Evolutionary conservation across 2,329 filamentous ascomycete species (phyloP).

Genomic region (Coniochaeta pulveracea): DNA sequence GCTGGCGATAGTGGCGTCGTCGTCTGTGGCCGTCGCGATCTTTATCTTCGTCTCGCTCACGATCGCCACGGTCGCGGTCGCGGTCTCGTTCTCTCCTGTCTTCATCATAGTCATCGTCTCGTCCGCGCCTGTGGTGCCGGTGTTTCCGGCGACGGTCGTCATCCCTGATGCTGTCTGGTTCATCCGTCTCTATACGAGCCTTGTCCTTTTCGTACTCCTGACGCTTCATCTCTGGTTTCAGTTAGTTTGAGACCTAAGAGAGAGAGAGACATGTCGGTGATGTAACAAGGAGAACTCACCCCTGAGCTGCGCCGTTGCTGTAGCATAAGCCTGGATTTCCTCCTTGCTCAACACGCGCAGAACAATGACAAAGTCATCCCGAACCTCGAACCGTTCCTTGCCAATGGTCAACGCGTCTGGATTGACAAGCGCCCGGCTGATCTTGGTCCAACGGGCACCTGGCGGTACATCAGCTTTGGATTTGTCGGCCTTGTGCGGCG

Average conservation of each 20-base stretch:
- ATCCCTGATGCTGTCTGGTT: too few species aligned
- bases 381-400: conserved; percentile 85
- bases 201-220: conserved; percentile 20
- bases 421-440: conserved; percentile 79
- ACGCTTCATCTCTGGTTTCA: conserved; percentile 13
- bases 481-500: conserved; percentile 82
- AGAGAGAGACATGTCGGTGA: too few species aligned
- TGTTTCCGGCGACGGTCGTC: conserved; percentile 18
- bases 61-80: conserved; percentile 14
- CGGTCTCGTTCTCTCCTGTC: conserved; percentile 23
- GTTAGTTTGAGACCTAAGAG: too few species aligned
- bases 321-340: conserved; percentile 80
- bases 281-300: conserved; percentile 43
- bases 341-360: conserved; percentile 77
- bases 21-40: conserved; percentile 19
- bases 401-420: conserved; percentile 75
- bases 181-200: too few species aligned
- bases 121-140: conserved; percentile 20
- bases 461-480: conserved; percentile 61
- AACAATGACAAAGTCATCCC: conserved; percentile 90
- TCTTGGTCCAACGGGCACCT: conserved; percentile 86
- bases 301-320: conserved; percentile 70
- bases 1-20: conserved; percentile 5
- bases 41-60: conserved; percentile 15
- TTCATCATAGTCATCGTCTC: conserved; percentile 14